Evolutionary conservation across 2,329 filamentous ascomycete species (phyloP), one percentile per base, ranked within the genome.

Genomic region (Alternaria consortialis): DNA sequence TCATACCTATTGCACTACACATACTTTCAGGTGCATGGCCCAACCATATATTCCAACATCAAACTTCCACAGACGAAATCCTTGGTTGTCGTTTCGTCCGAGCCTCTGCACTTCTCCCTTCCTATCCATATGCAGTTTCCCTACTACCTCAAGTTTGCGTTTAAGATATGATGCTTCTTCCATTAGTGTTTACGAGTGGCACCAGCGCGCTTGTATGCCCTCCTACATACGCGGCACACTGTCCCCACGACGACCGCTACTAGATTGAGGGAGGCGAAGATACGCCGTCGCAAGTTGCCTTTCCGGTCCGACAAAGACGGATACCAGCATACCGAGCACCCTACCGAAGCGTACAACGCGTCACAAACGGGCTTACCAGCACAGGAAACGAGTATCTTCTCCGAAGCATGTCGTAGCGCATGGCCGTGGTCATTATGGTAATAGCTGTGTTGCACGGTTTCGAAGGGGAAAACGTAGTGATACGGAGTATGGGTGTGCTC

Each of bases 121-220:
- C 20, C 20, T 20, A 29, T 29, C 27, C 4, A 29, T 4, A 29
- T 29, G 27, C 27, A 29, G 6, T 29, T 29, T 12, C 40, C 1
- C 7, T 3, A 9, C 13, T 44, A n/a, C 1, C 15, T 29, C 2
- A 44, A 27, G 42, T 44, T 11, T 6, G 58, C 53, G 27, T 60
- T 54, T 2, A 1, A 12, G 7, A 64, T 44, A 0, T 36, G 25
- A n/a, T 69, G 67, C 25, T 53, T 60, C 8, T 64, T 61, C 63
- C 61, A 65, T 25, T 69, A 63, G 23, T 69, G 67, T 11, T 69
- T 69, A 7, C 60, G 54, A 3, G 42, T 51, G 5, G 67, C 67
- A 36, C 68, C 67, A 4, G 44, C 29, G 8, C 66, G 58, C 11
- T 50, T 62, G 47, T 56, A 68, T 1, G 4, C 5, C 8, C 48